These are phyloP conservation scores for Kalmusia sp. DNA, from an alignment of 2,329 filamentous ascomycete species.

Conservation along the genomic window DNA sequence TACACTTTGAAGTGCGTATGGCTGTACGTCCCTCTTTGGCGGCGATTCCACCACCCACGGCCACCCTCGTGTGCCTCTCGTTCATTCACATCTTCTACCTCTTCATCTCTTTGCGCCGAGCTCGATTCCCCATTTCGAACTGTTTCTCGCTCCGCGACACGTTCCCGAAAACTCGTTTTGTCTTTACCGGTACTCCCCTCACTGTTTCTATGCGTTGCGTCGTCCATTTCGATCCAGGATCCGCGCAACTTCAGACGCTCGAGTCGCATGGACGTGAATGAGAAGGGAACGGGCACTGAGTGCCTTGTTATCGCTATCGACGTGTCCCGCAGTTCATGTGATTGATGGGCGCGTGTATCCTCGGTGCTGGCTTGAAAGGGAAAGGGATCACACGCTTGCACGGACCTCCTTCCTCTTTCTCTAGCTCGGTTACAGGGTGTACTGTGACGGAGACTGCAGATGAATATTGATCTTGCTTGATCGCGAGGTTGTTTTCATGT, in stretches of 20 bases:
- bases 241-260: conserved; percentile 5
- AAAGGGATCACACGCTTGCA: conserved; percentile 8
- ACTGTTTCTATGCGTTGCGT: conserved; percentile 18
- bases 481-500: not conserved
- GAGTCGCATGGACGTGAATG: not conserved
- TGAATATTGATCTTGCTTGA: not conserved
- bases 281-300: not conserved
- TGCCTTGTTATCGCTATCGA: conserved; percentile 11
- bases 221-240: conserved; percentile 31
- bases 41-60: conserved; percentile 8
- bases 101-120: conserved; percentile 10
- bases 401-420: not conserved
- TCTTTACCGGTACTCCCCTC: conserved; percentile 22
- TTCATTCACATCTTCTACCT: conserved; percentile 1
- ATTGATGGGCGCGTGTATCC: not conserved
- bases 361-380: conserved; percentile 3
- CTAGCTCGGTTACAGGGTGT: not conserved
- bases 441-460: not conserved
- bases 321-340: conserved; percentile 7
- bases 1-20: conserved; percentile 64
- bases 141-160: not conserved
- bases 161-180: conserved; percentile 11
- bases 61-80: conserved; percentile 1
- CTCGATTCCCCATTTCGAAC: conserved; percentile 1
- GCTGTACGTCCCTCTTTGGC: conserved; percentile 30